These are phyloP conservation scores for Tothia fuscella DNA, from an alignment of 2,329 filamentous ascomycete genomes.

Conservation along the genomic window DNA sequence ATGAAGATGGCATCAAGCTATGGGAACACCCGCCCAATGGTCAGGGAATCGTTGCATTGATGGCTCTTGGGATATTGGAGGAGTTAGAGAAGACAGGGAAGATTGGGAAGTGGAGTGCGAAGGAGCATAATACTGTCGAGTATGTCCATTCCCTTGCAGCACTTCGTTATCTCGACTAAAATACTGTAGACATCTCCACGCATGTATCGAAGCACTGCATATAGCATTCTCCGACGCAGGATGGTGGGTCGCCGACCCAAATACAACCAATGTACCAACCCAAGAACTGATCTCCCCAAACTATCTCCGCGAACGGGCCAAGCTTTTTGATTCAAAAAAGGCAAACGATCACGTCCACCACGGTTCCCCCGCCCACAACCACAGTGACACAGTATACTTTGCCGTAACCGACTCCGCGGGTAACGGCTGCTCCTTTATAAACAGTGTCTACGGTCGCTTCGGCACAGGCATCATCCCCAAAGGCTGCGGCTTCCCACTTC, in stretches of 20 bases:
- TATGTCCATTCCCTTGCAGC: slow-evolving; percentile 40
- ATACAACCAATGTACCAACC: slow-evolving; percentile 56
- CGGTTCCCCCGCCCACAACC: slow-evolving; percentile 73
- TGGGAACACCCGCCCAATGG: slow-evolving; percentile 98
- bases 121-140: slow-evolving; percentile 69
- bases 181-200: slow-evolving; percentile 49
- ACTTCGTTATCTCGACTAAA: slow-evolving; percentile 6
- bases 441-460: slow-evolving; percentile 84
- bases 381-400: slow-evolving; percentile 93
- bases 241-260: slow-evolving; percentile 85
- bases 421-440: slow-evolving; percentile 93
- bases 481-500: slow-evolving; percentile 83
- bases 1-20: slow-evolving; percentile 55
- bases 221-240: slow-evolving; percentile 81
- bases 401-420: slow-evolving; percentile 68
- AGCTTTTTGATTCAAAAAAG: slow-evolving; percentile 46
- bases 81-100: slow-evolving; percentile 64
- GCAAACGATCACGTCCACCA: slow-evolving; percentile 42
- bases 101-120: slow-evolving; percentile 56
- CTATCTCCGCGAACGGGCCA: slow-evolving; percentile 61
- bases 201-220: slow-evolving; percentile 74
- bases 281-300: slow-evolving; percentile 55
- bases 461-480: slow-evolving; percentile 76
- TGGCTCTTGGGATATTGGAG: slow-evolving; percentile 86
- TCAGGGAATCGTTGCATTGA: slow-evolving; percentile 87